Percentiles rank a stretch among this genome's conserved stretches.
Evolutionary conservation across 169 alveolate genomes (phyloP).

Genomic region (Hammondia hammondi): DNA sequence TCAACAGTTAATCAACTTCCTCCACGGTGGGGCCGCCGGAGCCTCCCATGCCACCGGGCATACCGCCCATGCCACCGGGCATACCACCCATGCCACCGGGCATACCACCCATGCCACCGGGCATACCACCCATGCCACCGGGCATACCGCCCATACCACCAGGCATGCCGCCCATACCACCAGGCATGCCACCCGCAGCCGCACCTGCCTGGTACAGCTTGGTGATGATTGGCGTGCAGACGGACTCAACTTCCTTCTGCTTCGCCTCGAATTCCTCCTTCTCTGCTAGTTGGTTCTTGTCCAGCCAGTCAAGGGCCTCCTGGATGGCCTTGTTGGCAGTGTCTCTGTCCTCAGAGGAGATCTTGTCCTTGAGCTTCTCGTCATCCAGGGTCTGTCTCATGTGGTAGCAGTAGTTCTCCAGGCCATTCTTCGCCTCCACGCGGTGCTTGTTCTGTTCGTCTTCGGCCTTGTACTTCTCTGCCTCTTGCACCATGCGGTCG

Average conservation of each 20-base stretch:
- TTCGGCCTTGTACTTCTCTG: slow-evolving; percentile 95
- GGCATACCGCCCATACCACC: background rate
- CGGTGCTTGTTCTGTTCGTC: slow-evolving; percentile 91
- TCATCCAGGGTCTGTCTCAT: slow-evolving; percentile 92
- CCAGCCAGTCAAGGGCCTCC: slow-evolving; percentile 94
- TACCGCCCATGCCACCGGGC: slow-evolving; percentile 94
- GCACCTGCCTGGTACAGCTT: slow-evolving; percentile 94
- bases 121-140: background rate
- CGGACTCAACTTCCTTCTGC: slow-evolving; percentile 95
- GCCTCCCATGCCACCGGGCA: slow-evolving; percentile 82
- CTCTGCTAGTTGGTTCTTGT: slow-evolving; percentile 93
- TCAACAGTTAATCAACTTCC: background rate
- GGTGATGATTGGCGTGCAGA: slow-evolving; percentile 93
- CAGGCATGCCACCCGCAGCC: slow-evolving; percentile 93
- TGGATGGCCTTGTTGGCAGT: slow-evolving; percentile 87
- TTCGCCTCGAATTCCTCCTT: slow-evolving; percentile 93
- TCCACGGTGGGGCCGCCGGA: slow-evolving; percentile 44
- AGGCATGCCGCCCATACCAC: slow-evolving; percentile 83
- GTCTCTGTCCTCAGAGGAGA: slow-evolving; percentile 90
- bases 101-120: background rate
- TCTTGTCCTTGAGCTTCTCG: slow-evolving; percentile 92
- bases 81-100: background rate
- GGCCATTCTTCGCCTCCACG: slow-evolving; percentile 93
- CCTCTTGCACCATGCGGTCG: slow-evolving; percentile 95
- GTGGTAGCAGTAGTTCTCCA: slow-evolving; percentile 93